Conservation (phyloP, 2,329 filamentous ascomycete genomes). For the Cercospora zeae-maydis region DNA sequence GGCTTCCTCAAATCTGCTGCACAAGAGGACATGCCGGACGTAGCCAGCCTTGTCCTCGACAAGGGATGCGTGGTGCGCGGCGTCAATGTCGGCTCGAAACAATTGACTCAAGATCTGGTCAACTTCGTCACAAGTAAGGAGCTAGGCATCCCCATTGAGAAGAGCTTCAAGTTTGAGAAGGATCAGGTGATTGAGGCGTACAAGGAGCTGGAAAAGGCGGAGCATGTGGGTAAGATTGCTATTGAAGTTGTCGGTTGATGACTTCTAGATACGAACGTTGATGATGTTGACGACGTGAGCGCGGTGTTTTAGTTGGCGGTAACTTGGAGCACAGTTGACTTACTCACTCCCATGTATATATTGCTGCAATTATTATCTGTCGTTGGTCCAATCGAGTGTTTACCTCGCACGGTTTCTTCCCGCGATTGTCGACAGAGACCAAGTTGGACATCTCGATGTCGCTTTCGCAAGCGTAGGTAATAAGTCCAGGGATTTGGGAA, state of each 20-base stretch:
- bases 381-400: background rate
- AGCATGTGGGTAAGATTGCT: conserved; percentile 36
- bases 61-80: conserved; percentile 16
- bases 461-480: background rate
- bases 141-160: conserved; percentile 37
- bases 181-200: conserved; percentile 32
- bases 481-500: no score
- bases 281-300: background rate
- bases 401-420: background rate
- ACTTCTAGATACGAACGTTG: background rate
- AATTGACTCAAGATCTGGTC: conserved; percentile 44
- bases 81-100: conserved; percentile 37
- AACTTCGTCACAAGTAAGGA: conserved; percentile 39
- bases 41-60: conserved; percentile 11
- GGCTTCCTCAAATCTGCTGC: conserved; percentile 14
- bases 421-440: background rate
- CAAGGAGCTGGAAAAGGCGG: conserved; percentile 28
- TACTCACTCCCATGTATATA: background rate
- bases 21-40: conserved; percentile 22
- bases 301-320: background rate
- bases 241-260: conserved; percentile 14
- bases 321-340: background rate
- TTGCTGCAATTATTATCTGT: background rate
- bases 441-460: background rate
- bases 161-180: conserved; percentile 38